Conservation (phyloP, 306 rosid species). For the Senna siamea region DNA sequence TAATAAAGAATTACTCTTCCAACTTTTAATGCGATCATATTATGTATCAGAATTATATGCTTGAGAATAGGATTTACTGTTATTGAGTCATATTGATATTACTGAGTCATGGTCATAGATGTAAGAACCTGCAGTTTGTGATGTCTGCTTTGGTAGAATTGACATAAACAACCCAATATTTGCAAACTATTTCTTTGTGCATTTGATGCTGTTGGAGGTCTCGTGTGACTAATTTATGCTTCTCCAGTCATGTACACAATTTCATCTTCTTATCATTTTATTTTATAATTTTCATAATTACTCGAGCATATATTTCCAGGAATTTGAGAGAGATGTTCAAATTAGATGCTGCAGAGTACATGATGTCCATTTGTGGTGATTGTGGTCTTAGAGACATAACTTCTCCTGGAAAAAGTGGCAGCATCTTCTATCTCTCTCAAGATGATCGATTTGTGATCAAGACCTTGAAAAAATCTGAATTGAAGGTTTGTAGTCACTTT, state of each 20-base stretch:
- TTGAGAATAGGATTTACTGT: constrained; percentile 12
- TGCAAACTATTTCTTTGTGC: not conserved
- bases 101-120: constrained; percentile 4
- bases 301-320: constrained; percentile 56
- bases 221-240: constrained; percentile 12
- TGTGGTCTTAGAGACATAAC: constrained; percentile 84
- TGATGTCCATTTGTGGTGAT: constrained; percentile 98
- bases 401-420: constrained; percentile 98
- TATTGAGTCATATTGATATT: constrained; percentile 23
- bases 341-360: constrained; percentile 96
- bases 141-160: not conserved
- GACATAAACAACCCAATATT: not conserved
- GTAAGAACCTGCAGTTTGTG: constrained; percentile 18
- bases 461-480: constrained; percentile 78
- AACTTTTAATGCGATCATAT: constrained; percentile 19
- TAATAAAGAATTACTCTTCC: not conserved
- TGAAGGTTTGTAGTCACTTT: constrained; percentile 70
- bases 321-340: constrained; percentile 99
- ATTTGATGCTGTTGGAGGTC: constrained; percentile 25
- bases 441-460: constrained; percentile 96
- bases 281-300: constrained; percentile 30
- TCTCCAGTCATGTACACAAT: not conserved
- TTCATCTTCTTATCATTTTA: not conserved
- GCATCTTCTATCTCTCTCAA: constrained; percentile 92
- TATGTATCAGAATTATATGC: constrained; percentile 6